A percentile compares a stretch with the other conserved stretches of the same genome.
Evolutionary conservation across 371 early-diverging fungal species (phyloP).

Genomic region (Mucor velutinosus): DNA sequence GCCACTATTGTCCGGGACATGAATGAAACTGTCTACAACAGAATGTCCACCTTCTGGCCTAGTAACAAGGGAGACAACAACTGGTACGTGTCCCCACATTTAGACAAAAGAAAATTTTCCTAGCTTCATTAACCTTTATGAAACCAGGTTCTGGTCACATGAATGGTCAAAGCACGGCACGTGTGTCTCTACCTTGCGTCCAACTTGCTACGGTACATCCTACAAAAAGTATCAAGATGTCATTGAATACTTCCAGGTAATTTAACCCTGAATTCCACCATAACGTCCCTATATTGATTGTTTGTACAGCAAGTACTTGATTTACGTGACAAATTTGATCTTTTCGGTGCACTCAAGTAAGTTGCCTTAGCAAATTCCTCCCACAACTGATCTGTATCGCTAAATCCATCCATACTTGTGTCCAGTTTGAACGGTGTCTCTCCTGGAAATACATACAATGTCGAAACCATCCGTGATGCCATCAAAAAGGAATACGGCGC

Average conservation of each 20-base stretch:
- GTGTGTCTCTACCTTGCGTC: constrained; percentile 52
- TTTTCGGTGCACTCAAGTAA: constrained; percentile 50
- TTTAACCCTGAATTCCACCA: background rate
- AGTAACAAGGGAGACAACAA: constrained; percentile 63
- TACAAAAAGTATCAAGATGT: constrained; percentile 25
- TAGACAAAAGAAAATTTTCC: background rate
- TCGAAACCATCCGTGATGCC: constrained; percentile 34
- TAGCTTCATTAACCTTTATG: background rate
- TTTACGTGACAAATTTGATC: constrained; percentile 45
- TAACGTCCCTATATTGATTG: too few species aligned
- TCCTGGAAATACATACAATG: constrained; percentile 44
- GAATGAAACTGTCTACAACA: constrained; percentile 44
- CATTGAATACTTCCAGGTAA: constrained; percentile 49
- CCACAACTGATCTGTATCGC: too few species aligned
- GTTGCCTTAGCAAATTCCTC: background rate
- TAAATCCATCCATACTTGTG: background rate
- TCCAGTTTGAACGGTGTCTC: constrained; percentile 41
- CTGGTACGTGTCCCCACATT: background rate
- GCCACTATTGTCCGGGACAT: constrained; percentile 39
- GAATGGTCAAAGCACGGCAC: constrained; percentile 64
- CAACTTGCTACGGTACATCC: constrained; percentile 42
- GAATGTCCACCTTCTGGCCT: constrained; percentile 77
- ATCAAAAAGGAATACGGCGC: constrained; percentile 30
- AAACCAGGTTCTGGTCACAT: constrained; percentile 50
- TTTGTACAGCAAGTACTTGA: constrained; percentile 35